Conservation (phyloP, 306 rosid species). For the Psophocarpus tetragonolobus region DNA sequence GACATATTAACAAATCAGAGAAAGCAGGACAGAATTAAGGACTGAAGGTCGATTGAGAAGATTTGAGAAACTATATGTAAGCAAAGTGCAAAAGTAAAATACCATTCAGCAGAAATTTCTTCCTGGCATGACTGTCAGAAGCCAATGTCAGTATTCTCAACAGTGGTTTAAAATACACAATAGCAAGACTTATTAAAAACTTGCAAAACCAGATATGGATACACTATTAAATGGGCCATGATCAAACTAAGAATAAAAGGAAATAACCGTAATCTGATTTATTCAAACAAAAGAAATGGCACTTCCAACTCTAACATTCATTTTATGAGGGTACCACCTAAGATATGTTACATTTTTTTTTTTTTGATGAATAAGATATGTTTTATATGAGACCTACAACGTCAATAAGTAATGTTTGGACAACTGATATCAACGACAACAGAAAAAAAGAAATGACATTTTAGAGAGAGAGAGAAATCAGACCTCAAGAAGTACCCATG, state of each 20-base stretch:
- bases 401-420: not conserved
- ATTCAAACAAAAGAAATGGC: conserved; percentile 4
- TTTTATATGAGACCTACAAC: not conserved
- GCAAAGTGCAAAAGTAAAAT: conserved; percentile 22
- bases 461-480: conserved; percentile 18
- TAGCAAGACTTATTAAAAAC: conserved; percentile 6
- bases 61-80: not conserved
- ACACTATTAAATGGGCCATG: not conserved
- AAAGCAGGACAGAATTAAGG: conserved; percentile 11
- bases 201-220: conserved; percentile 17
- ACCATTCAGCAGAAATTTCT: not conserved
- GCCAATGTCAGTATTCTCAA: not conserved
- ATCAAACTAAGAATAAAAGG: conserved; percentile 10
- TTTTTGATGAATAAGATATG: too few relatives aligned
- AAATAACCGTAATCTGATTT: not conserved
- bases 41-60: not conserved
- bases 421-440: conserved; percentile 3
- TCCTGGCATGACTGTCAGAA: not conserved
- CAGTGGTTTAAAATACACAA: not conserved
- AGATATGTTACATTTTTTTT: too few relatives aligned
- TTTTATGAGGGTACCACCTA: conserved; percentile 7
- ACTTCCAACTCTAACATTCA: not conserved
- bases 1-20: not conserved
- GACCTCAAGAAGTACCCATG: conserved; percentile 83
- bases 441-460: not conserved